Evolutionary conservation across 805 yeast species (phyloP), one percentile per base, ranked within the genome.

Genomic region (Kuraishia cidri): DNA sequence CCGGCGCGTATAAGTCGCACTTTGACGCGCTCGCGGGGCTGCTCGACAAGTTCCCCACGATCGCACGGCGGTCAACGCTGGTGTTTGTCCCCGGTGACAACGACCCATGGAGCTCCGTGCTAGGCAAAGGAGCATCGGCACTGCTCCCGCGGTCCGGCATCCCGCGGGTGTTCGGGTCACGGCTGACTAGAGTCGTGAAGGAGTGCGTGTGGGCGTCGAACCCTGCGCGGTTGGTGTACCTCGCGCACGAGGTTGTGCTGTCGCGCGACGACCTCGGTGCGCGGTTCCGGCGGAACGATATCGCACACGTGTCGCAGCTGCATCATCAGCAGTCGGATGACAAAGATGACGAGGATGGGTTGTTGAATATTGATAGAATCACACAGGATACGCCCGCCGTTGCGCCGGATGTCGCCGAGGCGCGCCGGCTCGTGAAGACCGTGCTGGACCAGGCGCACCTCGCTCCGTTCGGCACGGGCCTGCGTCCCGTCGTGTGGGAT

Each of bases 101-200:
- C 43, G 99, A 92, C 56, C 96, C 96, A 0, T 92, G 97, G 97
- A 77, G 78, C 23, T 72, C 92, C 1, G 63, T 78, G 34, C 70
- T 69, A 30, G 68, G 82, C 1, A 64, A 79, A 31, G 87, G 90
- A 4, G 63, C 77, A 0, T 41, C 58, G 2, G 55, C 72, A 1
- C 40, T 67, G 6, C 77, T 85, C 77, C 98, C 98, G 0, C 82
- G 79, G 46, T 60, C 64, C 13, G 65, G 75, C 1, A 67, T 92
- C 2, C 95, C 97, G 0, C 60, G 64, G 17, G 57, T 80, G 2
- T 88, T 90, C 49, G 75, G 83, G 3, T 74, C 67, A 36, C 64
- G 92, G 38, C 56, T 90, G 24, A 72, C 69, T 22, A 64, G 86
- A 38, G 58, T 76, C 2, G 70, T 68, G 9, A 66, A 68, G 31